A percentile compares a stretch with the other conserved stretches of the same genome.
Evolutionary conservation across 441 rosid genomes (phyloP).

Genomic region (Erysimum cheiri): DNA sequence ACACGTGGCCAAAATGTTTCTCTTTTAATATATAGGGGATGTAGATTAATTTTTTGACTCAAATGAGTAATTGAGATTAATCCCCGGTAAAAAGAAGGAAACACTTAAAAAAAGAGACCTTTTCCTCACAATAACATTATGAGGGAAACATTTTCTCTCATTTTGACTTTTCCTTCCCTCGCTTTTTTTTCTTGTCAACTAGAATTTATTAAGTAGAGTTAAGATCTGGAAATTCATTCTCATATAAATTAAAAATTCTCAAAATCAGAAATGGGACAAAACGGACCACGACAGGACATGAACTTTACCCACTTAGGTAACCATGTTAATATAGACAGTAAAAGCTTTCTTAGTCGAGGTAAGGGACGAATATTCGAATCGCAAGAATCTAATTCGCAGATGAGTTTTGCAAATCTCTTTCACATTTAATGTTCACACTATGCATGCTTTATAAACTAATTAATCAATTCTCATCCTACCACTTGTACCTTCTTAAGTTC

Average conservation of each 20-base stretch:
- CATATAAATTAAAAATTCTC: background rate
- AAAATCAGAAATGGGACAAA: background rate
- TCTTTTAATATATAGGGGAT: no score
- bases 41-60: no score
- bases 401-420: slow-evolving; percentile 20
- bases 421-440: slow-evolving; percentile 23
- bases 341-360: slow-evolving; percentile 16
- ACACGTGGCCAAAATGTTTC: no score
- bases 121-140: no score
- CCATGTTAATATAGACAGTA: slow-evolving; percentile 9
- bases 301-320: background rate
- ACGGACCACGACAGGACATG: background rate
- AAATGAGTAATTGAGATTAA: no score
- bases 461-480: slow-evolving; percentile 10
- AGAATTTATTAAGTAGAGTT: no score
- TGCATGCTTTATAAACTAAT: background rate
- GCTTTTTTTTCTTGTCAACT: no score
- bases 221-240: background rate
- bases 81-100: no score
- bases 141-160: no score
- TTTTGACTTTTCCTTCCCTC: no score
- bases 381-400: slow-evolving; percentile 6
- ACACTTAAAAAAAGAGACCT: no score
- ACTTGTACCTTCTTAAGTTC: slow-evolving; percentile 5
- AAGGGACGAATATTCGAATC: slow-evolving; percentile 15